These are phyloP conservation scores for Ceratocystis ficicola DNA, from an alignment of 2,329 filamentous ascomycete genomes.

Conservation along the genomic window DNA sequence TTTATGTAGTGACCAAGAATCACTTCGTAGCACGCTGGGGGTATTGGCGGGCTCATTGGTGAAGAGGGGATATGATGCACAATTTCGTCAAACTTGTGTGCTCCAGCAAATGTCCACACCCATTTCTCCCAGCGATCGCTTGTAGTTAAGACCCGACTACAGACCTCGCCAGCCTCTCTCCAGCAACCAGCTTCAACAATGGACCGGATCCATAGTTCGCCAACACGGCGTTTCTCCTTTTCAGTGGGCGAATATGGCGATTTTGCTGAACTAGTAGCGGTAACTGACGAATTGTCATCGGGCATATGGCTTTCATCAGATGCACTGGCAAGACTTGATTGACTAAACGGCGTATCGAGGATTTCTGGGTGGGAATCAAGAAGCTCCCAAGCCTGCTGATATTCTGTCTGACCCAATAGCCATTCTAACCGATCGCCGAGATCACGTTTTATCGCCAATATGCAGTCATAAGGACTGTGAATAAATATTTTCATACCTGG, in stretches of 20 bases:
- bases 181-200: slow-evolving; percentile 65
- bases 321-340: slow-evolving; percentile 39
- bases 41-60: slow-evolving; percentile 65
- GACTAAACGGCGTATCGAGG: slow-evolving; percentile 36
- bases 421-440: slow-evolving; percentile 74
- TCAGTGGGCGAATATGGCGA: slow-evolving; percentile 49
- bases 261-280: slow-evolving; percentile 29
- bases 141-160: slow-evolving; percentile 68
- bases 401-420: slow-evolving; percentile 70
- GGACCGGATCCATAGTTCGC: slow-evolving; percentile 86
- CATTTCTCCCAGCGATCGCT: slow-evolving; percentile 86
- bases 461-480: slow-evolving; percentile 90
- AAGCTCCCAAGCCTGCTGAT: slow-evolving; percentile 77
- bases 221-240: slow-evolving; percentile 80
- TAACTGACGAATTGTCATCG: slow-evolving; percentile 40
- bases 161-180: slow-evolving; percentile 64
- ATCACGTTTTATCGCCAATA: slow-evolving; percentile 81
- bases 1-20: slow-evolving; percentile 81
- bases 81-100: slow-evolving; percentile 80
- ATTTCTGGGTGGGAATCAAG: slow-evolving; percentile 78
- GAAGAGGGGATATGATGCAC: slow-evolving; percentile 67
- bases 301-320: slow-evolving; percentile 36
- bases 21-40: slow-evolving; percentile 74
- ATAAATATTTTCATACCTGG: slow-evolving; percentile 68
- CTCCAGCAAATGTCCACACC: slow-evolving; percentile 83